Evolutionary conservation across 805 yeast genomes (phyloP).

Genomic region (Saccharomycopsis sp.): DNA sequence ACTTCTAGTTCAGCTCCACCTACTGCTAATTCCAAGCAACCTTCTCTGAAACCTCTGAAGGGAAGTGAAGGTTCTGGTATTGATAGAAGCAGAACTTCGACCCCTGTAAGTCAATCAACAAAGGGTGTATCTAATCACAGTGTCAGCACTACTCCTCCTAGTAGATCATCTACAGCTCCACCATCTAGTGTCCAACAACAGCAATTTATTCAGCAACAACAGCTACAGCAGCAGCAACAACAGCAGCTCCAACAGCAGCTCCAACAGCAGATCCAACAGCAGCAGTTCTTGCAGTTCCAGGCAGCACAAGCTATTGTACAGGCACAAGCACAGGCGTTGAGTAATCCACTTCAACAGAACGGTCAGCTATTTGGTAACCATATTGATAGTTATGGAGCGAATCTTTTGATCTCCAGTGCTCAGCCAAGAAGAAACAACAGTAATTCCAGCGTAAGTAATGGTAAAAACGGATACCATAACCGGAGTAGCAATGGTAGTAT

Average conservation of each 20-base stretch:
- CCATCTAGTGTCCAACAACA: neutral
- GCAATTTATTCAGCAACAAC: slow-evolving; percentile 7
- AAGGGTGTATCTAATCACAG: neutral
- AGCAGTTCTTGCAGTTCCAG: neutral
- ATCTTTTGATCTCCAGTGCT: slow-evolving; percentile 6
- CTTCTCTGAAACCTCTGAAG: neutral
- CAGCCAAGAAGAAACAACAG: neutral
- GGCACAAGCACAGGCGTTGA: slow-evolving; percentile 2
- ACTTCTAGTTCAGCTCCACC: no score
- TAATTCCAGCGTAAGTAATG: neutral
- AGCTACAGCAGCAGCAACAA: slow-evolving; percentile 5
- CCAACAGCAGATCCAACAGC: slow-evolving; percentile 4
- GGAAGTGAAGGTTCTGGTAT: neutral
- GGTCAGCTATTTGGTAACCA: neutral
- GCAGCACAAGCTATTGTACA: neutral
- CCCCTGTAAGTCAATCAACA: neutral
- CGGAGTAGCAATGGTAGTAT: neutral
- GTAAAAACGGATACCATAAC: neutral
- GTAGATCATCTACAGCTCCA: neutral
- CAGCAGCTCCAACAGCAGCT: slow-evolving; percentile 6
- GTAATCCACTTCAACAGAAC: slow-evolving; percentile 5
- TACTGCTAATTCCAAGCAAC: no score
- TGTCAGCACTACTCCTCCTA: slow-evolving; percentile 2
- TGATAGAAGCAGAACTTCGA: neutral
- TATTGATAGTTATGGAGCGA: neutral